Conservation (phyloP, 2,329 filamentous ascomycete species). For the Pestalotiopsis sp. region DNA sequence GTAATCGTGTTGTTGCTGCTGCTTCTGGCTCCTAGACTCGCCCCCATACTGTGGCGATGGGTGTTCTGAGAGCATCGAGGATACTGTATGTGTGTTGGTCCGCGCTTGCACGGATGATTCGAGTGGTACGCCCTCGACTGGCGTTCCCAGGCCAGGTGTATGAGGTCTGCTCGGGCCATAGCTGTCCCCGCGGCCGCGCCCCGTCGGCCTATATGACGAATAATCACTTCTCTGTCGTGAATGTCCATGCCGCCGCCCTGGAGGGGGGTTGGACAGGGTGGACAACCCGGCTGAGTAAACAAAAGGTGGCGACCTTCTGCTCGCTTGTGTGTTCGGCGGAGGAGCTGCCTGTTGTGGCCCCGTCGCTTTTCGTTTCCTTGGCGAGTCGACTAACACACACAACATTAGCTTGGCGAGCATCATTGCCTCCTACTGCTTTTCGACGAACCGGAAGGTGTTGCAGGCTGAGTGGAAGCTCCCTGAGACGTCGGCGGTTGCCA, state of each 20-base stretch:
- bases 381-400: conserved; percentile 70
- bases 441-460: conserved; percentile 75
- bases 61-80: conserved; percentile 15
- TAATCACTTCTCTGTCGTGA: conserved; percentile 67
- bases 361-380: conserved; percentile 81
- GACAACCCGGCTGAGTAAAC: conserved; percentile 48
- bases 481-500: conserved; percentile 82
- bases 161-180: conserved; percentile 35
- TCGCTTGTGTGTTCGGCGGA: conserved; percentile 46
- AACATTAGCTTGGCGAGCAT: conserved; percentile 43
- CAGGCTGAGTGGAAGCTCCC: conserved; percentile 65
- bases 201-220: conserved; percentile 48
- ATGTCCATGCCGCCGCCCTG: conserved; percentile 59
- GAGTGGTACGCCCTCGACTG: conserved; percentile 27
- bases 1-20: not conserved
- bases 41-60: conserved; percentile 14
- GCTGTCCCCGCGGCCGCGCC: conserved; percentile 37
- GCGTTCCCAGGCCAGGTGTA: conserved; percentile 37
- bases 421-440: conserved; percentile 50
- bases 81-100: conserved; percentile 13
- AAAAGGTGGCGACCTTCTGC: conserved; percentile 56
- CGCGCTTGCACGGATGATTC: conserved; percentile 1
- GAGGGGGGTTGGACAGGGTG: conserved; percentile 54
- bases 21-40: conserved; percentile 10
- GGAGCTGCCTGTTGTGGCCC: conserved; percentile 52